Evolutionary conservation across 1,284 basidiomycete species (phyloP).

Genomic region (Polyporus tsugae): DNA sequence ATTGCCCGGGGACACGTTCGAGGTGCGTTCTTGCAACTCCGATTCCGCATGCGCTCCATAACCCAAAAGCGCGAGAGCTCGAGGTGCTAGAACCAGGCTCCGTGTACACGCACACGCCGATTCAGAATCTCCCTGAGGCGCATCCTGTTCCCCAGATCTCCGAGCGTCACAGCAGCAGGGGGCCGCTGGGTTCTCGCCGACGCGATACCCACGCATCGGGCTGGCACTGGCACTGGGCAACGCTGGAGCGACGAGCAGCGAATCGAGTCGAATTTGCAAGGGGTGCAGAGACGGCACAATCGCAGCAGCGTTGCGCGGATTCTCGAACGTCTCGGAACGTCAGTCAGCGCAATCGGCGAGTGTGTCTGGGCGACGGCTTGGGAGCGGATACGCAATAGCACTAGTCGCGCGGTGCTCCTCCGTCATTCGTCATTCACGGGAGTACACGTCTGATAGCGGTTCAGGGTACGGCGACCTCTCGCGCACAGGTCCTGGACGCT

Average conservation of each 20-base stretch:
- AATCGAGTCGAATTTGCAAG: not conserved
- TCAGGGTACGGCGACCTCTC: slow-evolving; percentile 11
- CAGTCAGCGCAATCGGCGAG: not conserved
- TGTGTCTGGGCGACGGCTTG: not conserved
- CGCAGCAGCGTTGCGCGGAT: not conserved
- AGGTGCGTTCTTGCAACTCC: slow-evolving; percentile 16
- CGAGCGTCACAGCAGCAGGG: not conserved
- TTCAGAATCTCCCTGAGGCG: not conserved
- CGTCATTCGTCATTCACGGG: not conserved
- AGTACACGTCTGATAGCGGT: slow-evolving; percentile 21
- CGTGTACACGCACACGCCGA: not conserved
- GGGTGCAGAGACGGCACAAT: not conserved
- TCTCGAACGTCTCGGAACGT: not conserved
- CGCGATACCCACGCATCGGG: not conserved
- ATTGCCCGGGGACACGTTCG: slow-evolving; percentile 18
- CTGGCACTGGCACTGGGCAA: not conserved
- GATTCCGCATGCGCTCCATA: not conserved
- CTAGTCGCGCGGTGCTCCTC: not conserved
- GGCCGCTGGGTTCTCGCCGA: slow-evolving; percentile 1
- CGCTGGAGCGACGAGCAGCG: not conserved
- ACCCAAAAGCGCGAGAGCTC: not conserved
- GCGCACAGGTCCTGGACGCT: not conserved
- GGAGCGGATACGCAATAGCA: slow-evolving; percentile 2
- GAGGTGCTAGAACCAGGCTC: slow-evolving; percentile 10
- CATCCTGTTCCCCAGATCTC: slow-evolving; percentile 1